Percentiles rank a stretch among this genome's conserved stretches.
These are phyloP conservation scores for Pisolithus marmoratus DNA, from an alignment of 768 basidiomycete species.

Conservation along the genomic window DNA sequence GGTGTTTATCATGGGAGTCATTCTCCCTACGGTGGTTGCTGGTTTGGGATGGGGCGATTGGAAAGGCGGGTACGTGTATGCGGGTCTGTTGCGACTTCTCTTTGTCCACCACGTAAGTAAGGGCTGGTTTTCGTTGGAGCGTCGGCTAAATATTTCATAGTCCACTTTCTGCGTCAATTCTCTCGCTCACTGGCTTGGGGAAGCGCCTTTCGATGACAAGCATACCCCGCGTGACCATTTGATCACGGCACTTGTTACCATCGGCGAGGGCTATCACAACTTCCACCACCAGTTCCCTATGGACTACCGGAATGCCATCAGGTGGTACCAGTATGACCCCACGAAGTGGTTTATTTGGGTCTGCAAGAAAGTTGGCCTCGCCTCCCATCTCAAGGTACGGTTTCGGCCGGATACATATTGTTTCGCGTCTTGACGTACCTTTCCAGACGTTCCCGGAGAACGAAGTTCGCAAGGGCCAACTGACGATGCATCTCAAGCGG, in stretches of 20 bases:
- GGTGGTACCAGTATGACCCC: constrained; percentile 85
- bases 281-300: constrained; percentile 97
- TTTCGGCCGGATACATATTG: background rate
- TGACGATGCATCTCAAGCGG: constrained; percentile 92
- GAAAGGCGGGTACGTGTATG: constrained; percentile 81
- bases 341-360: constrained; percentile 84
- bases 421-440: background rate
- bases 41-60: constrained; percentile 85
- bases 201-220: constrained; percentile 91
- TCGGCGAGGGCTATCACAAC: constrained; percentile 97
- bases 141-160: constrained; percentile 30
- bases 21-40: constrained; percentile 72
- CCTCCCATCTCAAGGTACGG: constrained; percentile 49
- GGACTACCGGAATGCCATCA: constrained; percentile 96
- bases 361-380: constrained; percentile 43
- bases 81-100: constrained; percentile 67
- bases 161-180: constrained; percentile 98
- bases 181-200: constrained; percentile 93
- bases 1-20: constrained; percentile 63
- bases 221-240: constrained; percentile 89
- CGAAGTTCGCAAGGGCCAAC: constrained; percentile 78
- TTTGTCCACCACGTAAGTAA: constrained; percentile 83
- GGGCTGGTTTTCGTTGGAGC: background rate
- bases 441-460: constrained; percentile 55
- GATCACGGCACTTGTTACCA: constrained; percentile 82